Conservation (phyloP, 2,329 filamentous ascomycete species). For the Scytalidium lignicola region DNA sequence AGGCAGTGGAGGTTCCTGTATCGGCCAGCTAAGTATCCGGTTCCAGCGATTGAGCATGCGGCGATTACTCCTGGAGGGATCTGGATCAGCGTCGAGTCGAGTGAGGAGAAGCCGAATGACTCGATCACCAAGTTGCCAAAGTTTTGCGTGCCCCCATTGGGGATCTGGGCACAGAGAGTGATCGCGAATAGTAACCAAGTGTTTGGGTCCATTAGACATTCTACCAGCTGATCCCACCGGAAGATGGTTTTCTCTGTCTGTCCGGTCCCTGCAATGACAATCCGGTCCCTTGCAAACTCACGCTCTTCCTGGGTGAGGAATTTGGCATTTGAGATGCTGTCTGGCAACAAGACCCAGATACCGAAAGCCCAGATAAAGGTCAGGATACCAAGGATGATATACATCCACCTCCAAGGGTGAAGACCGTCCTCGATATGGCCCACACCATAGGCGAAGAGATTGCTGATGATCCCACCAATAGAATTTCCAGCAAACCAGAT, state of each 20-base stretch:
- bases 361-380: constrained; percentile 46
- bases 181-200: constrained; percentile 55
- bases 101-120: constrained; percentile 30
- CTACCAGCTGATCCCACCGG: constrained; percentile 45
- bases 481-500: constrained; percentile 57
- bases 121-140: constrained; percentile 45
- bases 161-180: constrained; percentile 40
- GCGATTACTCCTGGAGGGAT: constrained; percentile 17
- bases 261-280: constrained; percentile 46
- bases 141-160: constrained; percentile 56
- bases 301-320: constrained; percentile 53
- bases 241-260: constrained; percentile 43
- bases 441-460: constrained; percentile 48
- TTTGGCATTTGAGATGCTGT: constrained; percentile 46
- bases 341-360: constrained; percentile 44
- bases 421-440: constrained; percentile 45
- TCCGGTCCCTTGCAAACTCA: constrained; percentile 40
- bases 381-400: constrained; percentile 40
- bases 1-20: constrained; percentile 17
- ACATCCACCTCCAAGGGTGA: constrained; percentile 53
- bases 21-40: constrained; percentile 31
- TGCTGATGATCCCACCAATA: constrained; percentile 43
- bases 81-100: constrained; percentile 26
- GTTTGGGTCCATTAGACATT: constrained; percentile 53
- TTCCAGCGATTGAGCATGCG: constrained; percentile 14